Conservation (phyloP, 306 rosid genomes). For the Urtica urens region DNA sequence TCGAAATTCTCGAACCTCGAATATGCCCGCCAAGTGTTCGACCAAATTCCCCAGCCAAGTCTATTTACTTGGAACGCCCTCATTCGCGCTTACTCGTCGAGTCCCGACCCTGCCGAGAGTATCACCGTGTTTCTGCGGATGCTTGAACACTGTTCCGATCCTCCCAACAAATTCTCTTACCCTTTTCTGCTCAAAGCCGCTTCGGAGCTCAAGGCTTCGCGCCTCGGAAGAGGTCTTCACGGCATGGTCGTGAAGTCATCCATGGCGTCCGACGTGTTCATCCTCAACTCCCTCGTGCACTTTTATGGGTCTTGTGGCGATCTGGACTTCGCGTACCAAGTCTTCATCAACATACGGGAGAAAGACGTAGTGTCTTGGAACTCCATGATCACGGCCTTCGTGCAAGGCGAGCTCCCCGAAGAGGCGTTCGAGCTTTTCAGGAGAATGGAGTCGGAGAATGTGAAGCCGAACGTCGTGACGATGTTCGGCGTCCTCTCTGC, state of each 20-base stretch:
- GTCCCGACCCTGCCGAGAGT: conserved; percentile 35
- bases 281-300: conserved; percentile 44
- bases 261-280: conserved; percentile 30
- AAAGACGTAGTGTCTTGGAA: conserved; percentile 61
- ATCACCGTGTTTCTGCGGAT: conserved; percentile 23
- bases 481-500: conserved; percentile 53
- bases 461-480: conserved; percentile 46
- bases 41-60: conserved; percentile 50
- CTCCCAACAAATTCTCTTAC: conserved; percentile 45
- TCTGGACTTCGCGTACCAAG: conserved; percentile 30
- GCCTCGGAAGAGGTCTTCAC: conserved; percentile 36
- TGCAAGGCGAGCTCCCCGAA: conserved; percentile 30
- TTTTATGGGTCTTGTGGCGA: conserved; percentile 45
- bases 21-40: conserved; percentile 44
- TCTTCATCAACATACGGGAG: conserved; percentile 27
- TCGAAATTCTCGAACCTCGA: conserved; percentile 30
- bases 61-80: conserved; percentile 56
- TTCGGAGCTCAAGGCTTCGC: conserved; percentile 33
- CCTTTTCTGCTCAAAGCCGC: conserved; percentile 58
- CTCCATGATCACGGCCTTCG: conserved; percentile 39
- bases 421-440: conserved; percentile 36
- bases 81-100: conserved; percentile 54
- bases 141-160: conserved; percentile 27
- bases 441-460: conserved; percentile 34
- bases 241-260: conserved; percentile 47